Evolutionary conservation across 305 asterid genomes (phyloP), one percentile per base, ranked within the genome.

Genomic region (Fraxinus albicans): DNA sequence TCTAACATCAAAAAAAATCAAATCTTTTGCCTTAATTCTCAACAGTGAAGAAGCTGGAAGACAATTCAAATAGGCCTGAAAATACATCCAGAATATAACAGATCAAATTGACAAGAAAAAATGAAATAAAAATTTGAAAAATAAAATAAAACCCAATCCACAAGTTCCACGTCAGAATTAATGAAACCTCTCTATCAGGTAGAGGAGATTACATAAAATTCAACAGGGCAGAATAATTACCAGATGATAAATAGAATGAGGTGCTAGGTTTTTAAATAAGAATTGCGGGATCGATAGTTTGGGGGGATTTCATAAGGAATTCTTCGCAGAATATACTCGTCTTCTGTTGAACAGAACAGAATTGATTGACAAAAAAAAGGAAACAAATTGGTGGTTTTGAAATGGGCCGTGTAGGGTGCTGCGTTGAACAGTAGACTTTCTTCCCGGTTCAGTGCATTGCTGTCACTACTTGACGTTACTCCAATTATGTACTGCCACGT

Each of bases 31-130:
- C 36, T 74, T 77, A 35, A 77, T 75, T 42, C 5, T 27, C 21
- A 60, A 60, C 33, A 12, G 33, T 23, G 75, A 69, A 29, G 75
- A 69, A 27, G 75, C 75, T 69, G 9, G 76, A 50, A 12, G 10
- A 50, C 29, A 12, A 15, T 79, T 81, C 79, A 80, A 84, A 58
- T 72, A 34, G 31, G 60, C 87, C 88, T 86, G 84, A 29, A 79
- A 47, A 80, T 63, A 53, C 73, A 78, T 74, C 42, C 40, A 55
- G 36, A 65, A 33, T 70, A 42, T 35, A 84, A 80, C 82, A 78
- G 80, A 38, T 25, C 79, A 38, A 21, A 8, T 7, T 29, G 76
- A 77, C 78, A 27, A 9, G n/a, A 25, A 67, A 25, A 67, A 25
- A 9, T 7, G 27, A 12, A 67, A 6, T 0, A 4, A 9, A 67